A percentile compares a stretch with the other conserved stretches of the same genome.
These are phyloP conservation scores for Knoxia roxburghii DNA, from an alignment of 257 asterid species.

Conservation along the genomic window DNA sequence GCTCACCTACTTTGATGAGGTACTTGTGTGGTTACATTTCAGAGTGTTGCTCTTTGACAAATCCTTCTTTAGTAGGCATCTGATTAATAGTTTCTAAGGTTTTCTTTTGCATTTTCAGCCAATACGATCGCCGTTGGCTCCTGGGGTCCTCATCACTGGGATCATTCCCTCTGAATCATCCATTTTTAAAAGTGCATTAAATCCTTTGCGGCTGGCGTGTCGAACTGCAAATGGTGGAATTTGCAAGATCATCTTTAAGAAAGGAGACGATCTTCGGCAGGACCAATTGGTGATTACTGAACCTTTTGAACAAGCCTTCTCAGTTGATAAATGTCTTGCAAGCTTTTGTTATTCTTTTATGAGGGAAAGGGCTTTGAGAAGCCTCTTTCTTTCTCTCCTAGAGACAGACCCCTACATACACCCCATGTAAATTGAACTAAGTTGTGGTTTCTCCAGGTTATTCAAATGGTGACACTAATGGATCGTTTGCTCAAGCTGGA, in stretches of 20 bases:
- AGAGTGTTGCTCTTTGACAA: not conserved
- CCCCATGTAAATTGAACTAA: not conserved
- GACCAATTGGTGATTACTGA: slow-evolving; percentile 77
- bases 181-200: slow-evolving; percentile 80
- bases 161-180: slow-evolving; percentile 94
- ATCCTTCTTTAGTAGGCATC: slow-evolving; percentile 4
- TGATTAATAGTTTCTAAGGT: not conserved
- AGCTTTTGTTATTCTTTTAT: not conserved
- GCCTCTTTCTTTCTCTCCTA: not conserved
- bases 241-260: slow-evolving; percentile 89
- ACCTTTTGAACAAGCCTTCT: not conserved
- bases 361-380: not conserved
- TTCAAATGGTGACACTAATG: slow-evolving; percentile 96
- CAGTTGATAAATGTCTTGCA: not conserved
- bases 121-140: slow-evolving; percentile 89
- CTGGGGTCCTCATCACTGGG: slow-evolving; percentile 80
- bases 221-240: slow-evolving; percentile 85
- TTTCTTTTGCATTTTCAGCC: slow-evolving; percentile 53
- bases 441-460: slow-evolving; percentile 48
- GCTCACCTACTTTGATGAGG: slow-evolving; percentile 87
- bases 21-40: not conserved
- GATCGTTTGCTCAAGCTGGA: slow-evolving; percentile 95
- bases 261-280: slow-evolving; percentile 98
- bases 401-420: not conserved
- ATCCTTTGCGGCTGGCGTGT: slow-evolving; percentile 83